A percentile compares a stretch with the other conserved stretches of the same genome.
phyloP scores from a whole-genome alignment of 1,284 basidiomycete species.

The Apiotrichum gracile region DNA sequence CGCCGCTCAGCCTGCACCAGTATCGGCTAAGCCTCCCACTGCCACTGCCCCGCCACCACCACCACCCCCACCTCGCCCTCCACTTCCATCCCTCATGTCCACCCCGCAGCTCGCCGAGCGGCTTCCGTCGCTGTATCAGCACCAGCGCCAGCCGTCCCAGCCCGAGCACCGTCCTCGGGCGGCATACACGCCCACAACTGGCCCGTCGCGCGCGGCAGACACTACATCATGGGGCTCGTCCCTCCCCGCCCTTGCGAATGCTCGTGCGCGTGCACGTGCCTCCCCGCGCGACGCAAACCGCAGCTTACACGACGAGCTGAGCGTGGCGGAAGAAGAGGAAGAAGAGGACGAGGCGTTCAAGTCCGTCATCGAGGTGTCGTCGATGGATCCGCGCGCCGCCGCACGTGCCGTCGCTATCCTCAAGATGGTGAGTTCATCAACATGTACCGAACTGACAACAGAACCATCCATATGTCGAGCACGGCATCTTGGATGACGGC shows the following conservation, averaged over 20 bases:
- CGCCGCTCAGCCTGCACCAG: neutral
- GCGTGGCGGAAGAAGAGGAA: slow-evolving; percentile 11
- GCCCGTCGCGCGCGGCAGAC: neutral
- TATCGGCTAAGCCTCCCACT: no score
- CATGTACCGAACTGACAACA: slow-evolving; percentile 33
- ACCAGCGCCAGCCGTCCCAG: no score
- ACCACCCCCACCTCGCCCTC: neutral
- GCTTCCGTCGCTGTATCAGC: neutral
- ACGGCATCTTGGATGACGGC: slow-evolving; percentile 44
- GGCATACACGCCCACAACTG: neutral
- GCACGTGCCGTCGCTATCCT: slow-evolving; percentile 84
- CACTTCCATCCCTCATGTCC: no score
- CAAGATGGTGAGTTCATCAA: slow-evolving; percentile 57
- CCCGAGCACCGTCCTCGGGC: neutral
- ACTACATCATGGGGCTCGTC: neutral
- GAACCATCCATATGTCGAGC: slow-evolving; percentile 78
- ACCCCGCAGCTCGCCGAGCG: neutral
- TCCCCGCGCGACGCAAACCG: neutral
- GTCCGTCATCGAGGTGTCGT: slow-evolving; percentile 66
- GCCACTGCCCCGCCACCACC: neutral
- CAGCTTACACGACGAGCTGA: slow-evolving; percentile 9
- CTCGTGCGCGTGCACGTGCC: neutral
- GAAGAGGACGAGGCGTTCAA: slow-evolving; percentile 13
- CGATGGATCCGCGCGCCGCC: slow-evolving; percentile 71
- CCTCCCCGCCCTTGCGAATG: neutral